Conservation (phyloP, 495 filamentous ascomycete species). For the Talaromyces borbonicus region DNA sequence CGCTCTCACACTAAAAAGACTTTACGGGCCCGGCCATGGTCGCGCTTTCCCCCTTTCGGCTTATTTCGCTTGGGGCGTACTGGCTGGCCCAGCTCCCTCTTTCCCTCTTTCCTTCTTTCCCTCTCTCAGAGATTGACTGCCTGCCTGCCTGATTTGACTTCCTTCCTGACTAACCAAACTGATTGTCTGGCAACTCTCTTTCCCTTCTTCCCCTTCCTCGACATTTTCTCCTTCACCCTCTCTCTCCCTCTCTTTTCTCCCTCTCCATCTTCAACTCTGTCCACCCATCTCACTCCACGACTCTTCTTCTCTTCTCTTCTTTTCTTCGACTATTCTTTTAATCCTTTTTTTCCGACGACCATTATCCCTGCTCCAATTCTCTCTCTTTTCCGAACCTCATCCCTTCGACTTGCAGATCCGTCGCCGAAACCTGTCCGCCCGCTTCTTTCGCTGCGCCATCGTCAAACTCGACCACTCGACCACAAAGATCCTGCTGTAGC, state of each 20-base stretch:
- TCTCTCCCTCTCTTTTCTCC: slow-evolving; percentile 13
- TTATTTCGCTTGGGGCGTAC: slow-evolving; percentile 14
- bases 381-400: slow-evolving; percentile 5
- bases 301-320: slow-evolving; percentile 7
- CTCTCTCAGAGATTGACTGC: too few species aligned
- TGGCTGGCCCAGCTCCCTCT: slow-evolving; percentile 14
- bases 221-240: slow-evolving; percentile 9
- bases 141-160: too few species aligned
- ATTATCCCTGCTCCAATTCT: too few species aligned
- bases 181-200: slow-evolving; percentile 20
- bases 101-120: too few species aligned
- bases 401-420: slow-evolving; percentile 20
- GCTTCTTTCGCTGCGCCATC: slow-evolving; percentile 19
- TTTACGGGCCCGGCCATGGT: slow-evolving; percentile 9
- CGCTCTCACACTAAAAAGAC: too few species aligned
- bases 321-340: slow-evolving; percentile 10
- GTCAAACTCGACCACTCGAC: background rate
- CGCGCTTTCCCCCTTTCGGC: slow-evolving; percentile 25
- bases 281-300: slow-evolving; percentile 1
- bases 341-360: slow-evolving; percentile 15
- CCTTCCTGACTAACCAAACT: too few species aligned
- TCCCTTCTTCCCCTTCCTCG: slow-evolving; percentile 11
- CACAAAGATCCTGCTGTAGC: too few species aligned
- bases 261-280: slow-evolving; percentile 24
- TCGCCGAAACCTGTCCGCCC: too few species aligned